These are phyloP conservation scores for Clathrospora elynae DNA, from an alignment of 2,329 filamentous ascomycete species.

Conservation along the genomic window DNA sequence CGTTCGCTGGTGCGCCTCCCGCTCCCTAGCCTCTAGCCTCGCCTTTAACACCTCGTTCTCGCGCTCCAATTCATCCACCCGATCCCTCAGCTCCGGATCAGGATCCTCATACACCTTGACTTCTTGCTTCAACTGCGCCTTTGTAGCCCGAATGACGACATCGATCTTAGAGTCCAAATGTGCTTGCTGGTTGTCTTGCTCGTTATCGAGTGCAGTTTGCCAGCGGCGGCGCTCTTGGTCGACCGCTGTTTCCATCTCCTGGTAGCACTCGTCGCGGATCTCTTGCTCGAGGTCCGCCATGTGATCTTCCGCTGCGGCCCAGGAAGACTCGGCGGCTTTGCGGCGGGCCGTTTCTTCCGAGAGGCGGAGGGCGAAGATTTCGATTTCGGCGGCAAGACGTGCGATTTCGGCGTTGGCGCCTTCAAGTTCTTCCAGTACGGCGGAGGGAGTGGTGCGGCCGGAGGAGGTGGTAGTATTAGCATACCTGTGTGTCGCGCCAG, in stretches of 20 bases:
- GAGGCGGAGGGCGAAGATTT: constrained; percentile 71
- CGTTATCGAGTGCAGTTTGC: constrained; percentile 76
- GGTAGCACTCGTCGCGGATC: constrained; percentile 85
- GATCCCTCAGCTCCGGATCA: constrained; percentile 45
- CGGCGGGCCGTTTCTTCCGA: constrained; percentile 73
- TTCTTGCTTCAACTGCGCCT: constrained; percentile 48
- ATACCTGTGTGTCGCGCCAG: constrained; percentile 38
- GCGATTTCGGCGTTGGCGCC: constrained; percentile 80
- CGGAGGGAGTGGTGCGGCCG: constrained; percentile 54
- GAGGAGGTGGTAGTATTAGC: constrained; percentile 48
- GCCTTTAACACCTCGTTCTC: constrained; percentile 51
- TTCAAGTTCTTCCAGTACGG: constrained; percentile 71
- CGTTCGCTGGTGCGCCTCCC: constrained; percentile 45
- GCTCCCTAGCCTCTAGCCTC: constrained; percentile 48
- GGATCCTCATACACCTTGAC: constrained; percentile 52
- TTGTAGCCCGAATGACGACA: constrained; percentile 64
- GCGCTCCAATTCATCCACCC: constrained; percentile 50
- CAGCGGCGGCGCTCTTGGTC: constrained; percentile 78
- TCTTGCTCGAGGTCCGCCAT: constrained; percentile 80
- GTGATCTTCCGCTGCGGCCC: constrained; percentile 66
- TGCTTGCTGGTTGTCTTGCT: constrained; percentile 77
- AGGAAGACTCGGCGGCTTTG: constrained; percentile 72
- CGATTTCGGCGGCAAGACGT: constrained; percentile 77
- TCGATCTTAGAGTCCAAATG: constrained; percentile 90
- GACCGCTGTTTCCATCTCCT: constrained; percentile 81